phyloP scores from a whole-genome alignment of 2,329 filamentous ascomycete genomes.

The Verticillium isaacii region DNA sequence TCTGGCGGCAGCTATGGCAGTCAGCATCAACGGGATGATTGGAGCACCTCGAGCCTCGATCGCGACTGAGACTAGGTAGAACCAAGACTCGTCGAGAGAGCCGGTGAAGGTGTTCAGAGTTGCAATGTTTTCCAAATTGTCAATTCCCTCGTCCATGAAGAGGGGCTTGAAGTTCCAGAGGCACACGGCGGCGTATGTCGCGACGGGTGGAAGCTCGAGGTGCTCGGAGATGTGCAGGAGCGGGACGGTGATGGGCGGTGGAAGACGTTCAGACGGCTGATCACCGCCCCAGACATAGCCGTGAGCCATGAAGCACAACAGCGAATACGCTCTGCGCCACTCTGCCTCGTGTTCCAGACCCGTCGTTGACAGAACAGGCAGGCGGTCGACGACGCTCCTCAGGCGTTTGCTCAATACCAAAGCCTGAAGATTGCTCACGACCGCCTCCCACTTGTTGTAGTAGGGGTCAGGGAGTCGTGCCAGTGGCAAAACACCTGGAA shows the following conservation, averaged over 20 bases:
- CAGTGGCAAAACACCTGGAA: constrained; percentile 76
- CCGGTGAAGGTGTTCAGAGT: constrained; percentile 90
- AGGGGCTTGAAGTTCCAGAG: constrained; percentile 97
- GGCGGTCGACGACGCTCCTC: constrained; percentile 69
- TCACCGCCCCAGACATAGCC: constrained; percentile 96
- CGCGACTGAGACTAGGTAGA: constrained; percentile 91
- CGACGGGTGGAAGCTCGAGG: constrained; percentile 85
- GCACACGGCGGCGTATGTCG: constrained; percentile 86
- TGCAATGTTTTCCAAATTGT: constrained; percentile 81
- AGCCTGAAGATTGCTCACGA: constrained; percentile 79
- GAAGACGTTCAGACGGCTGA: constrained; percentile 71
- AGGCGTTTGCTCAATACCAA: constrained; percentile 82
- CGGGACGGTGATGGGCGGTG: constrained; percentile 77
- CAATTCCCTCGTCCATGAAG: constrained; percentile 76
- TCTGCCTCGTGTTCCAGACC: constrained; percentile 79
- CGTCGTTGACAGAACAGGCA: constrained; percentile 79
- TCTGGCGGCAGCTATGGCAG: constrained; percentile 77
- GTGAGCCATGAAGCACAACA: constrained; percentile 88
- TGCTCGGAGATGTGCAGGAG: constrained; percentile 71
- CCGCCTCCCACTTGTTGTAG: constrained; percentile 91
- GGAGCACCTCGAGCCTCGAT: constrained; percentile 90
- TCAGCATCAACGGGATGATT: constrained; percentile 82
- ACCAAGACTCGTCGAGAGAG: constrained; percentile 96
- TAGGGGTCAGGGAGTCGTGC: constrained; percentile 80
- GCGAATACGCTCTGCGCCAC: constrained; percentile 89